Conservation (phyloP, 805 yeast species). For the Candida ortonii region DNA sequence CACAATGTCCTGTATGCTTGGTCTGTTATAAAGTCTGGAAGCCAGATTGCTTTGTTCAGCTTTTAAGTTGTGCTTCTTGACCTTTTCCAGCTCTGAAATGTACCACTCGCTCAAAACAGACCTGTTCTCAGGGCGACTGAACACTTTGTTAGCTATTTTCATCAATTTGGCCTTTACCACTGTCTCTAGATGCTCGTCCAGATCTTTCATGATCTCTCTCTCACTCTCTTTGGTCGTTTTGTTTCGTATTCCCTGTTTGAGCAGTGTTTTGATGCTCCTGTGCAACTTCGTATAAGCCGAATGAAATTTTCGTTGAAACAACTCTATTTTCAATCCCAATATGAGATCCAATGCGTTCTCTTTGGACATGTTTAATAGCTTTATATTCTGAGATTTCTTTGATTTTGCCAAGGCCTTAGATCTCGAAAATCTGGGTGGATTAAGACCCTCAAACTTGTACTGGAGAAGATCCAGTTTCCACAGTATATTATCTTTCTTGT, state of each 20-base stretch:
- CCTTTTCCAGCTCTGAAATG: slow-evolving; percentile 29
- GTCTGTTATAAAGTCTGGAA: slow-evolving; percentile 47
- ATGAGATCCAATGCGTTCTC: slow-evolving; percentile 47
- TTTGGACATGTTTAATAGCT: slow-evolving; percentile 34
- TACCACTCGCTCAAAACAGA: slow-evolving; percentile 32
- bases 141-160: slow-evolving; percentile 23
- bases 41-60: slow-evolving; percentile 43
- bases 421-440: slow-evolving; percentile 48
- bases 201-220: slow-evolving; percentile 5
- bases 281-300: slow-evolving; percentile 40
- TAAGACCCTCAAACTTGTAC: slow-evolving; percentile 40
- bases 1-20: slow-evolving; percentile 34
- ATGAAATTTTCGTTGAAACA: slow-evolving; percentile 49
- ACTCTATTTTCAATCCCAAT: slow-evolving; percentile 39
- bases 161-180: slow-evolving; percentile 23
- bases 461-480: slow-evolving; percentile 61
- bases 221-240: slow-evolving; percentile 11
- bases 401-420: slow-evolving; percentile 48
- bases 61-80: slow-evolving; percentile 38
- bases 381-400: slow-evolving; percentile 36
- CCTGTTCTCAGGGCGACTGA: slow-evolving; percentile 14
- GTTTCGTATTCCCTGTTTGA: slow-evolving; percentile 18
- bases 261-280: slow-evolving; percentile 35
- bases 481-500: slow-evolving; percentile 36
- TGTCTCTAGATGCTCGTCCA: slow-evolving; percentile 18